Conservation (phyloP, 176 grass and related monocot genomes). For the Oryza meridionalis region DNA sequence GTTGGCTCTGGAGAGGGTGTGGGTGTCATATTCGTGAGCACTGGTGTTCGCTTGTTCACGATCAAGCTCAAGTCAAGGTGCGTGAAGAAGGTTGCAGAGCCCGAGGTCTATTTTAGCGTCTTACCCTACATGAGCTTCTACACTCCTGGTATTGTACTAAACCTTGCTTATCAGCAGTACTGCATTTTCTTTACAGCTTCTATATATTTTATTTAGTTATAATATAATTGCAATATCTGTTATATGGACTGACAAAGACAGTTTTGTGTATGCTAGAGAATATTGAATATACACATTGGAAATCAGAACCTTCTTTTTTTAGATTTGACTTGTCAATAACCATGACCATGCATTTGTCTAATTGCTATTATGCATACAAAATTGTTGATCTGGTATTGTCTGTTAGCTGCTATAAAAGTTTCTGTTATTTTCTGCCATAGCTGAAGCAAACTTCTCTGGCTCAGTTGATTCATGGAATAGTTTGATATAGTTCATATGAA, state of each 20-base stretch:
- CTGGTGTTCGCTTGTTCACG: background rate
- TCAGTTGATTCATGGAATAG: background rate
- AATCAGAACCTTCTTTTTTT: background rate
- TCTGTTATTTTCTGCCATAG: background rate
- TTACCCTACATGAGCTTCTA: background rate
- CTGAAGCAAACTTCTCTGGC: background rate
- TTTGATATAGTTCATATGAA: background rate
- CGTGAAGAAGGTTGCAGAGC: background rate
- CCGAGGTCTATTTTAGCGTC: background rate
- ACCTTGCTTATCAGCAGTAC: background rate
- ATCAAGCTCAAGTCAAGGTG: background rate
- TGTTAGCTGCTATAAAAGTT: background rate
- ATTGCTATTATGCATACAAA: background rate
- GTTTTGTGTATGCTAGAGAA: background rate
- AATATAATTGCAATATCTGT: background rate
- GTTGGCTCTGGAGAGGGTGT: slow-evolving; percentile 1
- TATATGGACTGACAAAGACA: background rate
- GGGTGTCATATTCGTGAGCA: background rate
- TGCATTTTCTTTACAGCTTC: background rate
- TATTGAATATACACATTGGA: background rate
- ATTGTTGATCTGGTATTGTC: background rate
- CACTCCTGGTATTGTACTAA: background rate
- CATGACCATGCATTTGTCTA: background rate
- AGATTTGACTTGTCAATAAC: background rate
- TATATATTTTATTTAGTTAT: background rate